Conservation (phyloP, 148 eudicot species). For the Salicornia ramosissima region DNA sequence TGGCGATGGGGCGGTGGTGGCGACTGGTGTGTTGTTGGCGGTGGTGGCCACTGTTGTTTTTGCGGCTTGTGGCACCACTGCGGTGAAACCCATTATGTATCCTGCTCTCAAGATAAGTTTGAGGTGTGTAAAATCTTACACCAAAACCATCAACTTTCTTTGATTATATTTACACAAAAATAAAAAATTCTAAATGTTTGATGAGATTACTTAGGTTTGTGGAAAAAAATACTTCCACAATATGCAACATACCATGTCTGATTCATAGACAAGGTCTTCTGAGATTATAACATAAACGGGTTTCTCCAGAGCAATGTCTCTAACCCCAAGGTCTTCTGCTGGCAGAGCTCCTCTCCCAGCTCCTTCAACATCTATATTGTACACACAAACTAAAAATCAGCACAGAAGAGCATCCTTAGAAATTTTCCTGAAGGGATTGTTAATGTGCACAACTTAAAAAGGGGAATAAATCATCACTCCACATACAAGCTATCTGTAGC, state of each 20-base stretch:
- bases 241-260: constrained; percentile 63
- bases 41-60: no score
- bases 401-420: not conserved
- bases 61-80: no score
- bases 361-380: constrained; percentile 68
- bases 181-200: not conserved
- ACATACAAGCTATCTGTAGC: constrained; percentile 76
- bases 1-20: no score
- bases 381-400: constrained; percentile 9
- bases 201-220: not conserved
- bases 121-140: not conserved
- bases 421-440: not conserved
- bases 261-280: constrained; percentile 62
- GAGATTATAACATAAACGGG: constrained; percentile 73
- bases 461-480: not conserved
- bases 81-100: not conserved
- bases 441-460: constrained; percentile 7
- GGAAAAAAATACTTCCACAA: not conserved
- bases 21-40: no score
- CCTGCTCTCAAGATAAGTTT: not conserved
- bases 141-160: not conserved
- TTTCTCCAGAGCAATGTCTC: constrained; percentile 84
- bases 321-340: constrained; percentile 56
- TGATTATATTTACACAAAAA: not conserved
- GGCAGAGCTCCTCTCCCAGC: constrained; percentile 95